Percentiles rank a stretch among this genome's conserved stretches.
Evolutionary conservation across 371 early-diverging fungal genomes (phyloP).

Genomic region (Actinomucor elegans): DNA sequence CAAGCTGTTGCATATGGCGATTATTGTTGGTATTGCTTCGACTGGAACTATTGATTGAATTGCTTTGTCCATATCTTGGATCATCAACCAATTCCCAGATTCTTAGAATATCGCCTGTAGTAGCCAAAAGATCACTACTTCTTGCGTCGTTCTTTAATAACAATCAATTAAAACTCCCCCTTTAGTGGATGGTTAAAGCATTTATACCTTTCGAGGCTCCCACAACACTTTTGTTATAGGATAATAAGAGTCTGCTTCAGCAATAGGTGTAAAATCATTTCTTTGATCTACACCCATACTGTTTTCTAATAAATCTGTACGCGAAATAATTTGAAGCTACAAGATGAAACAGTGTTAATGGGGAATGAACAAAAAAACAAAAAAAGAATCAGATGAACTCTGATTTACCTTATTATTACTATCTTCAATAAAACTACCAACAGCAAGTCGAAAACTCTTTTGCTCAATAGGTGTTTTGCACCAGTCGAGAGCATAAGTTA

Average conservation of each 20-base stretch:
- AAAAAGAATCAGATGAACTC: not conserved
- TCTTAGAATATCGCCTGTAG: slow-evolving; percentile 84
- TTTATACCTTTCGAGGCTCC: slow-evolving; percentile 74
- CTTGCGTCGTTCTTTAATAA: slow-evolving; percentile 40
- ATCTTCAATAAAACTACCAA: slow-evolving; percentile 85
- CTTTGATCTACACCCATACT: slow-evolving; percentile 28
- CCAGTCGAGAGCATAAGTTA: slow-evolving; percentile 89
- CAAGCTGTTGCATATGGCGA: slow-evolving; percentile 19
- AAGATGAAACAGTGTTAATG: not conserved
- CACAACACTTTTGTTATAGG: slow-evolving; percentile 90
- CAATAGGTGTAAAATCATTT: slow-evolving; percentile 72
- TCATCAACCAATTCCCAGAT: slow-evolving; percentile 85
- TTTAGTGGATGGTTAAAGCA: no score
- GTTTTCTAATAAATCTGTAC: slow-evolving; percentile 44
- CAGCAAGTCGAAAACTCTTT: slow-evolving; percentile 74
- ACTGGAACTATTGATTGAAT: slow-evolving; percentile 25
- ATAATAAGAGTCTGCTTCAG: slow-evolving; percentile 80
- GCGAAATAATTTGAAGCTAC: slow-evolving; percentile 65
- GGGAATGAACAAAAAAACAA: not conserved
- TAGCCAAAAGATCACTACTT: slow-evolving; percentile 78
- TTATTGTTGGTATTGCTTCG: slow-evolving; percentile 9
- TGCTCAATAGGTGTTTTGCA: slow-evolving; percentile 63
- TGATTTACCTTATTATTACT: slow-evolving; percentile 72
- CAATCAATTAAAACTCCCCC: not conserved
- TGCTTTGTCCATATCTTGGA: slow-evolving; percentile 37